Base-by-base conservation (phyloP, 1,284 basidiomycete genomes). In the Entoloma clypeatum region DNA sequence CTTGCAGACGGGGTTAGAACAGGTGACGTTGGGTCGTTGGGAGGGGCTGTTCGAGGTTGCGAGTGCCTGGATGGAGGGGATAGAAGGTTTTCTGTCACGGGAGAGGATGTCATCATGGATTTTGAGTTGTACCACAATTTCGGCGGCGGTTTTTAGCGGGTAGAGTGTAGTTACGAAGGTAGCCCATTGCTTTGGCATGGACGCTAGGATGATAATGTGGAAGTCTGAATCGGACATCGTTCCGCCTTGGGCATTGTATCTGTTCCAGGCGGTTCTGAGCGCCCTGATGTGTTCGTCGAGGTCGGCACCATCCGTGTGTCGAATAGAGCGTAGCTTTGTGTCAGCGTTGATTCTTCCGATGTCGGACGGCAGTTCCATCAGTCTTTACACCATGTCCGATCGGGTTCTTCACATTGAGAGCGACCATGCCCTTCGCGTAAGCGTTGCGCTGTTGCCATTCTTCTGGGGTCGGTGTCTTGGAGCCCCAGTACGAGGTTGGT, bases 381-480 rank as follows among this genome's bases (percentile, higher is more conserved):
- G 36, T 21, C 17, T 51, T 45, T 5, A 53, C 16, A 0, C 56
- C 54, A 0, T 53, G 26, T 3, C 52, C 49, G 14, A 57, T 28
- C 9, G 53, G 51, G 18, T 55, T 45, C 10, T 46, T 50, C 19
- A 41, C 39, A 28, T 56, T 56, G 30, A 48, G 41, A 1, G 45
- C 25, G 21, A 57, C 23, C 1, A 57, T 7, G 0, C 45, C 44
- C 2, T 22, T 33, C 1, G 45, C 41, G 26, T 47, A 49, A 0
- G 45, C 47, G 24, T 57, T 47, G 1, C 47, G 48, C 5, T 44
- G 25, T 3, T 16, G 32, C 47, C 47, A 57, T 29, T 57, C 53
- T 1, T 48, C 44, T 11, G 14, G 5, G 2, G 44, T 42, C 2
- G 53, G 55, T 2, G 30, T 37, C 3, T 5, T 38, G 4, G 26